Conservation (phyloP, 306 rosid genomes). For the Citrullus mucosospermus region DNA sequence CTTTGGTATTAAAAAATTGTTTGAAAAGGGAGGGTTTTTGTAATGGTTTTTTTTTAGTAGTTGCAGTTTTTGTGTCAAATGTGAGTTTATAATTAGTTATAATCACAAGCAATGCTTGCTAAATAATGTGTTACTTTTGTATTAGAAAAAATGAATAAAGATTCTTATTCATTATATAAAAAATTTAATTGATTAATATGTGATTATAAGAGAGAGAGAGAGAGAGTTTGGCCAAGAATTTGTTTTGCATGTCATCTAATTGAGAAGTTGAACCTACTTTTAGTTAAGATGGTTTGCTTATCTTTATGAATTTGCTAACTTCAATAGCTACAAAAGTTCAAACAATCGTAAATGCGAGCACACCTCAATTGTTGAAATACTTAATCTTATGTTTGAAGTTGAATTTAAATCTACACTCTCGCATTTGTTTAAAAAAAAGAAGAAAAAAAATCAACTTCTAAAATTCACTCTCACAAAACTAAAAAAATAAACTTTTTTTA, state of each 20-base stretch:
- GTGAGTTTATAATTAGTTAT: background rate
- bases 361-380: too few species aligned
- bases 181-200: background rate
- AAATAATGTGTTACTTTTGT: background rate
- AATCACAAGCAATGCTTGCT: background rate
- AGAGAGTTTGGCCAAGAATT: background rate
- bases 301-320: too few species aligned
- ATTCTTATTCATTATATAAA: background rate
- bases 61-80: background rate
- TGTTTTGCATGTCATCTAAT: background rate
- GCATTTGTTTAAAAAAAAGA: too few species aligned
- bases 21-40: background rate
- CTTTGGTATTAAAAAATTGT: background rate
- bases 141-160: background rate
- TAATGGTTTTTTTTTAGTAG: background rate
- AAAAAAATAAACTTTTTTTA: too few species aligned
- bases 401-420: too few species aligned
- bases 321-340: too few species aligned
- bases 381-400: too few species aligned
- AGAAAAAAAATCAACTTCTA: too few species aligned
- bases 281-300: too few species aligned
- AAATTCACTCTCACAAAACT: too few species aligned
- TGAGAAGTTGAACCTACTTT: too few species aligned
- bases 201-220: background rate
- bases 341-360: too few species aligned